These are phyloP conservation scores for Colletotrichum aenigma DNA, from an alignment of 2,329 filamentous ascomycete species.

Conservation along the genomic window DNA sequence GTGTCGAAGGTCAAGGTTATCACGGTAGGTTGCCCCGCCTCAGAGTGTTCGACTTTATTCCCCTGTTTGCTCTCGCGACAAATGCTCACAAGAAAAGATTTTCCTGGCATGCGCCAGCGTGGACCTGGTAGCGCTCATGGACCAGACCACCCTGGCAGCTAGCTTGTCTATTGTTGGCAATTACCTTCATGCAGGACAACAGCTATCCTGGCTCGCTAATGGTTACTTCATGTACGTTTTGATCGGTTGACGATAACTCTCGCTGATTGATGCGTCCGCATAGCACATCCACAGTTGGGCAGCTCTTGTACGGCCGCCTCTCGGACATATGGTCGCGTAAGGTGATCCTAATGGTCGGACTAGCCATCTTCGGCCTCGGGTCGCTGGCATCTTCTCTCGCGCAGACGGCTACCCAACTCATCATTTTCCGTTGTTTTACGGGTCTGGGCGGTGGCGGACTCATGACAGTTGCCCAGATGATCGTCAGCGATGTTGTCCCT, in stretches of 20 bases:
- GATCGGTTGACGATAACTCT: rapidly evolving
- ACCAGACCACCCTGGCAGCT: slow-evolving; percentile 61
- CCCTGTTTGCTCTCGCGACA: not conserved
- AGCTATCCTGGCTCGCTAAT: slow-evolving; percentile 59
- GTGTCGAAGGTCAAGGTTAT: slow-evolving; percentile 54
- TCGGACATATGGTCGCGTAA: slow-evolving; percentile 54
- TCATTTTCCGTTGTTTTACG: slow-evolving; percentile 45
- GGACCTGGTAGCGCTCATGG: slow-evolving; percentile 60
- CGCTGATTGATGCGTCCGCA: not conserved
- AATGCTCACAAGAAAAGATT: slow-evolving; percentile 41
- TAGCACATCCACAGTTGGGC: slow-evolving; percentile 50
- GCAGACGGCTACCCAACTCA: slow-evolving; percentile 42
- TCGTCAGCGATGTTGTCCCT: slow-evolving; percentile 54
- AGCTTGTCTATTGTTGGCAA: slow-evolving; percentile 59
- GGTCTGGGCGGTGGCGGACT: slow-evolving; percentile 48
- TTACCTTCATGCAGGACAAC: slow-evolving; percentile 50
- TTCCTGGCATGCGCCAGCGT: slow-evolving; percentile 61
- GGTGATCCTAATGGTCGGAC: slow-evolving; percentile 38
- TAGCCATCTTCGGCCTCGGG: slow-evolving; percentile 47
- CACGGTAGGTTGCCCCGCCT: slow-evolving; percentile 38
- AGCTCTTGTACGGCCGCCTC: slow-evolving; percentile 48
- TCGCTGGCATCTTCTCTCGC: slow-evolving; percentile 48
- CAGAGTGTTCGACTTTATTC: not conserved
- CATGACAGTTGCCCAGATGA: slow-evolving; percentile 46
- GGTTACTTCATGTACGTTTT: slow-evolving; percentile 58